These are phyloP conservation scores for Rhodofomes roseus DNA, from an alignment of 1,284 basidiomycete species.

Conservation along the genomic window DNA sequence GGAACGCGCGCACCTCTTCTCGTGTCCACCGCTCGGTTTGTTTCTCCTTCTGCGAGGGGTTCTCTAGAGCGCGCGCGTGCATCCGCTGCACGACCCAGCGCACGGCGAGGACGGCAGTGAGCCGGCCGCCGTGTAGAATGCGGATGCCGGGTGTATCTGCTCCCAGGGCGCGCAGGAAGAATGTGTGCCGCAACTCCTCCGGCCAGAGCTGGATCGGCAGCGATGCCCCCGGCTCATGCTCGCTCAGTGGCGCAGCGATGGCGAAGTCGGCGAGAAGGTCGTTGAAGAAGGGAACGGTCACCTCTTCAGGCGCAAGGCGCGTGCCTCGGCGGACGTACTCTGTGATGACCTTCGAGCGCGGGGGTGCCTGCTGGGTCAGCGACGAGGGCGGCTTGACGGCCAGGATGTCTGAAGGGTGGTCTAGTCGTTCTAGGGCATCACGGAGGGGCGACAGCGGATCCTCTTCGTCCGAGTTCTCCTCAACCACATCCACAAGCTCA, in stretches of 20 bases:
- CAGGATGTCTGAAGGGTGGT: conserved; percentile 29
- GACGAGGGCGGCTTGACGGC: conserved; percentile 30
- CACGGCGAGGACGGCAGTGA: conserved; percentile 50
- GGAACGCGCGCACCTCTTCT: conserved; percentile 60
- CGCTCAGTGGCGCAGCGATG: conserved; percentile 18
- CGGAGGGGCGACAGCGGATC: conserved; percentile 67
- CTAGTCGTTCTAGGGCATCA: conserved; percentile 60
- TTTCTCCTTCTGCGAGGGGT: conserved; percentile 43
- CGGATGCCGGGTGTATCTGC: conserved; percentile 52
- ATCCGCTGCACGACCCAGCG: conserved; percentile 57
- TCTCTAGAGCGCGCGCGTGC: conserved; percentile 46
- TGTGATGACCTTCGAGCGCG: conserved; percentile 40
- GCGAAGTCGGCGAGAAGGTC: conserved; percentile 42
- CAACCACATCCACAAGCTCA: conserved; percentile 43
- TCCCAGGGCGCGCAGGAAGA: conserved; percentile 54
- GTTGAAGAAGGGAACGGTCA: conserved; percentile 45
- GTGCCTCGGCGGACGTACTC: conserved; percentile 76
- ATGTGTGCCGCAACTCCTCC: conserved; percentile 47
- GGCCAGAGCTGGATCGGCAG: conserved; percentile 41
- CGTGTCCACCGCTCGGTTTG: conserved; percentile 68
- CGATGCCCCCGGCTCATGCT: background rate
- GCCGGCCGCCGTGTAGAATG: conserved; percentile 39
- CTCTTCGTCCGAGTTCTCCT: conserved; percentile 39
- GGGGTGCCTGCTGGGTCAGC: conserved; percentile 25
- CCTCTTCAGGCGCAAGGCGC: conserved; percentile 55